Evolutionary conservation across 306 rosid species (phyloP), one percentile per base, ranked within the genome.

Genomic region (Castanea sativa): DNA sequence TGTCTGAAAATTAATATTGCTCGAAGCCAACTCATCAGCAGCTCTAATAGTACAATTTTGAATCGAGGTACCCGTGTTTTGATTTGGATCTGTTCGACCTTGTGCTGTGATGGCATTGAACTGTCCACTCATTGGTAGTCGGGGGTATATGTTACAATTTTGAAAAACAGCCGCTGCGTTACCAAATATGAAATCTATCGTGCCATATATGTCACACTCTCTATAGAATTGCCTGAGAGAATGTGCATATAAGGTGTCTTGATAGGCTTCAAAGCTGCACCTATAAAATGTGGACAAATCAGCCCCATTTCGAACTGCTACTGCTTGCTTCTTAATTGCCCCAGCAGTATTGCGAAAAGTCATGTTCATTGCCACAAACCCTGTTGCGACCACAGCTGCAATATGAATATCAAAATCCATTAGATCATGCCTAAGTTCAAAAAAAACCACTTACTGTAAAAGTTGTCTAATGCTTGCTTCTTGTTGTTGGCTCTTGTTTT

Each of bases 241-340:
- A 77, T 91, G 97, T 1, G 97, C 73, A 57, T 91, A 93, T n/a
- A 93, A 80, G 0, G 98, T 93, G 80, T 93, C 98, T 76, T 93
- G 98, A 79, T 93, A 93, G 0, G 82, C 98, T 73, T 91, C 98
- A 69, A 93, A 88, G 79, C 94, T 93, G 85, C 98, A 93, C 49
- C 89, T 85, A 59, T 93, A 93, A 76, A 93, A 91, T 0, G 90
- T 82, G 0, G 97, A 91, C 29, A 87, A 9, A 38, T 93, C 97
- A 2, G 97, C 97, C 2, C 98, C 87, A 58, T 20, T 91, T 43
- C 98, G 85, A 19, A 90, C 72, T 18, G 97, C 98, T 0, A 93
- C 98, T 0, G 98, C 98, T 77, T 91, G 98, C 73, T 89, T 85
- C 75, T 91, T 91, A 72, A 58, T 73, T 35, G 98, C 85, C 32